Evolutionary conservation across 2,329 filamentous ascomycete genomes (phyloP), one percentile per base, ranked within the genome.

Genomic region (Tolypocladium inflatum): DNA sequence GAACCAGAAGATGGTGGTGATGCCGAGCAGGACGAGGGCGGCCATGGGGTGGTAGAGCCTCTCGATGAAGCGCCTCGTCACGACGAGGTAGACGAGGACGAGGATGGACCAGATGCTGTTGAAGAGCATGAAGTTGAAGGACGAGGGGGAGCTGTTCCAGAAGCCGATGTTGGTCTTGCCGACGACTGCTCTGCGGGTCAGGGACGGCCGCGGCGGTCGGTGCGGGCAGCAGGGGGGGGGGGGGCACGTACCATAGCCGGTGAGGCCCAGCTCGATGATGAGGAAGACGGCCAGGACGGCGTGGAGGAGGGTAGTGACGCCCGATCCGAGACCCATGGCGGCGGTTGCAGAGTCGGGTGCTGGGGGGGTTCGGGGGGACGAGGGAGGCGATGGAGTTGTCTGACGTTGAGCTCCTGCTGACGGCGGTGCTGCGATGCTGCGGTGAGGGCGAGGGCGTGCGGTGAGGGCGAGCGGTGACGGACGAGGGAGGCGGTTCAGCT

Each of bases 1-100:
- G 68, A 97, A 94, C 91, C 91, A 96, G 77, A 95, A 95, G 58
- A 95, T 79, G 74, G 88, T 86, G 11, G 90, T 94, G 30, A 94
- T 63, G 53, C 77, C 78, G 67, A 95, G 89, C 38, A 90, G 78
- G 1, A 67, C 85, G 21, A 92, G 76, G 19, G 91, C 82, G 51
- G 80, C 83, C 55, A 84, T 82, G 56, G 80, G 81, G 71, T 90
- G 84, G 65, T 86, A 85, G 13, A 84, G 65, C 30, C 76, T 75
- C 4, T 81, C 78, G 65, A 85, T 76, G 72, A 85, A 86, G 50
- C 82, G 75, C 1, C 89, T 89, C 3, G 85, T 78, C 55, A 92
- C 61, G 65, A 85, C 78, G 60, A 95, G 80, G 71, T 91, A 93
- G 57, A 81, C 71, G 39, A 93, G 78, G 5, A 87, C 75, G 62